These are phyloP conservation scores for Dendrocalamus sinicus DNA, from an alignment of 176 grass and related monocot species.

Conservation along the genomic window DNA sequence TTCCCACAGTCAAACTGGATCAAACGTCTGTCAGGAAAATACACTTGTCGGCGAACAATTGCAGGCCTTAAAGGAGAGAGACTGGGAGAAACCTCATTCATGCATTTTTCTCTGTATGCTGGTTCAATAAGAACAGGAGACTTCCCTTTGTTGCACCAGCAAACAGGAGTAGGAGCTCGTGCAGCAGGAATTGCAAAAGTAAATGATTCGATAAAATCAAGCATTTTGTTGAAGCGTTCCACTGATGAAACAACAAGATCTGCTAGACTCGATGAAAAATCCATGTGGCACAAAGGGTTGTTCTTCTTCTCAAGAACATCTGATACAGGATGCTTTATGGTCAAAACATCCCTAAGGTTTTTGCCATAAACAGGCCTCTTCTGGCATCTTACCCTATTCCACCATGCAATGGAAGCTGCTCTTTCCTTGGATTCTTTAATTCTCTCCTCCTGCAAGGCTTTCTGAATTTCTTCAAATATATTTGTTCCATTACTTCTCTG, in stretches of 20 bases:
- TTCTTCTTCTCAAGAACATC: constrained; percentile 82
- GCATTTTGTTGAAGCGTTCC: constrained; percentile 81
- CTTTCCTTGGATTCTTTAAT: constrained; percentile 78
- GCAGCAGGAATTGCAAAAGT: constrained; percentile 96
- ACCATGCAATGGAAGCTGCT: constrained; percentile 82
- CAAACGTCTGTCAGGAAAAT: constrained; percentile 97
- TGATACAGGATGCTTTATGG: constrained; percentile 71
- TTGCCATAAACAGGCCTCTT: constrained; percentile 92
- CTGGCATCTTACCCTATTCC: constrained; percentile 83
- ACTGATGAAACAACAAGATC: constrained; percentile 78
- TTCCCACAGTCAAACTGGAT: constrained; percentile 99
- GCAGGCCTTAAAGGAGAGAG: constrained; percentile 79
- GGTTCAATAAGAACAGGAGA: constrained; percentile 76
- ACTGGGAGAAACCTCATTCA: constrained; percentile 57
- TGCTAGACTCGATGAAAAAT: constrained; percentile 77
- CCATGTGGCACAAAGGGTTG: constrained; percentile 74
- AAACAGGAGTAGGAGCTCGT: constrained; percentile 73
- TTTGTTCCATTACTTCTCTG: constrained; percentile 56
- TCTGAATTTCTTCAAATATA: constrained; percentile 95
- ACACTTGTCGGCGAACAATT: constrained; percentile 91
- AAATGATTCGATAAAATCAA: constrained; percentile 89
- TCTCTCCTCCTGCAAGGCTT: constrained; percentile 80
- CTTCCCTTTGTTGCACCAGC: constrained; percentile 79
- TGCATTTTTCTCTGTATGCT: constrained; percentile 67
- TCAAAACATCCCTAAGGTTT: constrained; percentile 72